Base-by-base conservation (phyloP, 768 basidiomycete species). In the Termitomyces sp. region DNA sequence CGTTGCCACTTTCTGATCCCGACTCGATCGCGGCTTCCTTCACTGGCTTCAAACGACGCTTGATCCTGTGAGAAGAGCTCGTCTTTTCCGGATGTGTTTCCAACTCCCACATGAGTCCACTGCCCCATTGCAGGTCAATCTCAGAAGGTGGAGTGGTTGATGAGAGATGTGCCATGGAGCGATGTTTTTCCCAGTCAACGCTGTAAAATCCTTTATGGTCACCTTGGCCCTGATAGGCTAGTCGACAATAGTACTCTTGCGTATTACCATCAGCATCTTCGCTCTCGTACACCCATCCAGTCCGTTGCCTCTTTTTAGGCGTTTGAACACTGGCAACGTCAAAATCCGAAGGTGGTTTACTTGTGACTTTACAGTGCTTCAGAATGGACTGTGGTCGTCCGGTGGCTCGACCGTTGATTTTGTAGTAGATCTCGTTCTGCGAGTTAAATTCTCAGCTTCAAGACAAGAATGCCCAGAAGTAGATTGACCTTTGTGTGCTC, bases 381-480 rank as follows among this genome's bases (percentile, higher is more conserved):
- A 83, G 65, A 44, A 91, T 77, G 47, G 76, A 74, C 16, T 78
- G 75, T 5, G 87, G 81, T 14, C 76, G 72, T 16, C 89, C 64
- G 43, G 80, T 73, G 26, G 75, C 82, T 46, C 74, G 76, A 5
- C 77, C 76, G 35, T 75, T 63, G 26, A 89, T 70, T 9, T 83
- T 82, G 52, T 87, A 88, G 64, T 89, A 91, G 7, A 92, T 79
- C 70, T 93, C 91, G 63, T 89, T 88, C 91, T 92, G 62, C 12
- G n/a, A 4, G 18, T 7, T 2, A 30, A 33, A n/a, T 1, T 9
- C 28, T n/a, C 61, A 13, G 57, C 33, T 54, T 38, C 50, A 55
- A 23, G 4, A 23, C 36, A 41, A 20, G 23, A 38, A 13, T 5
- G 38, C 10, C 3, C 12, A 1, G 7, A 33, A 23, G 2, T 4